Conservation (phyloP, 2,329 filamentous ascomycete species). For the Stemphylium beticola region DNA sequence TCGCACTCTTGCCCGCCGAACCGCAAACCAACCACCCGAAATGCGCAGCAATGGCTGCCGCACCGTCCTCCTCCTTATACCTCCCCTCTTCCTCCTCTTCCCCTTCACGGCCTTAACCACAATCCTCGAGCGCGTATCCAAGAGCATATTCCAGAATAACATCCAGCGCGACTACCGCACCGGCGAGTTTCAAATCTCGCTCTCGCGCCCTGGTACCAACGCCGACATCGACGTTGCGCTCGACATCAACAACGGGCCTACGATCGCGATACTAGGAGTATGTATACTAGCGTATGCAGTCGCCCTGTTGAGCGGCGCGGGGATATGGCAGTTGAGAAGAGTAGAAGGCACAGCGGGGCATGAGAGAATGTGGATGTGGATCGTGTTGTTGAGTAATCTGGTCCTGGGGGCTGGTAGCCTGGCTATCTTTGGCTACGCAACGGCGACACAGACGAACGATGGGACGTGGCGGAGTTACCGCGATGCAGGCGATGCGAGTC, state of each 20-base stretch:
- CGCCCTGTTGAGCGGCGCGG: constrained; percentile 26
- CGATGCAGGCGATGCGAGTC: constrained; percentile 20
- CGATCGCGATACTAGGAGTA: constrained; percentile 24
- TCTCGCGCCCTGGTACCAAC: constrained; percentile 17
- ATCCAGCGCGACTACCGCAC: constrained; percentile 17
- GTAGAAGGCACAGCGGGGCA: constrained; percentile 29
- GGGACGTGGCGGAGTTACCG: constrained; percentile 25
- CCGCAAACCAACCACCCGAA: neutral
- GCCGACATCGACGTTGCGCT: constrained; percentile 18
- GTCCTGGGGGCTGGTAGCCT: constrained; percentile 22
- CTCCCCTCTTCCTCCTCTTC: constrained; percentile 32
- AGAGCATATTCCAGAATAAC: constrained; percentile 18
- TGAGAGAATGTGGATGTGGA: constrained; percentile 38
- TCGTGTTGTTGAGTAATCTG: constrained; percentile 24
- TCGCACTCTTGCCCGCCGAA: neutral
- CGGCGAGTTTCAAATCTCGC: constrained; percentile 17
- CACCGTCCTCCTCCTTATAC: constrained; percentile 27
- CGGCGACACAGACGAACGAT: constrained; percentile 21
- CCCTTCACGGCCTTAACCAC: constrained; percentile 26
- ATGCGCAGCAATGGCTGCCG: constrained; percentile 35
- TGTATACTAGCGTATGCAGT: constrained; percentile 25
- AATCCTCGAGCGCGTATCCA: constrained; percentile 37
- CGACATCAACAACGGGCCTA: constrained; percentile 19
- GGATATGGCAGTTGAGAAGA: constrained; percentile 39
- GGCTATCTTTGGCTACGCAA: constrained; percentile 30